phyloP scores from a whole-genome alignment of 2,329 filamentous ascomycete genomes.

The Fusarium duplospermum region DNA sequence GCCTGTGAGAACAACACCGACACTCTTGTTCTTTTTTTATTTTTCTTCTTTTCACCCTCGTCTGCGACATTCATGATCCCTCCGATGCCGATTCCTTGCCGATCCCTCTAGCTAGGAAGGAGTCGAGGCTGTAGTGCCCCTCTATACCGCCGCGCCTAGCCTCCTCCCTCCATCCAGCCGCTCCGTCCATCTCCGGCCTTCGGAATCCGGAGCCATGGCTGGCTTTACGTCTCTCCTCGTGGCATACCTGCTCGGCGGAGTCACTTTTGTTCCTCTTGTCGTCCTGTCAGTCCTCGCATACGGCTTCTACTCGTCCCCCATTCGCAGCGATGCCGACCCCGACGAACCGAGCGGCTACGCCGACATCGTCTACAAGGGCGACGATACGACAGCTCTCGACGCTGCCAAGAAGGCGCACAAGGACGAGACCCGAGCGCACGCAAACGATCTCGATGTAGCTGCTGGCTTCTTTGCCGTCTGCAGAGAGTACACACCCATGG shows the following conservation, averaged over 20 bases:
- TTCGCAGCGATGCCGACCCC: slow-evolving; percentile 55
- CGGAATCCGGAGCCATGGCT: slow-evolving; percentile 56
- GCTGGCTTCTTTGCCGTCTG: slow-evolving; percentile 96
- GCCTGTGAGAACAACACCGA: slow-evolving; percentile 14
- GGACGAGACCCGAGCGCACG: slow-evolving; percentile 68
- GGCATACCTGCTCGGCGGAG: slow-evolving; percentile 85
- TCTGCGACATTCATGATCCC: not conserved
- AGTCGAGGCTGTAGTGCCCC: slow-evolving; percentile 34
- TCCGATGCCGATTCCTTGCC: slow-evolving; percentile 32
- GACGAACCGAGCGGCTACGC: slow-evolving; percentile 43
- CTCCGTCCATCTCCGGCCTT: slow-evolving; percentile 29
- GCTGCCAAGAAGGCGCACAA: slow-evolving; percentile 68
- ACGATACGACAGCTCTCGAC: slow-evolving; percentile 74
- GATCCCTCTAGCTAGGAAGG: slow-evolving; percentile 25
- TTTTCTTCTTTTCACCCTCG: slow-evolving; percentile 2
- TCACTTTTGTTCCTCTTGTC: slow-evolving; percentile 86
- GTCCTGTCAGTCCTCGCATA: slow-evolving; percentile 71
- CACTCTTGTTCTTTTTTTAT: slow-evolving; percentile 5
- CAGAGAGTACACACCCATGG: slow-evolving; percentile 90
- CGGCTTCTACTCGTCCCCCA: slow-evolving; percentile 75
- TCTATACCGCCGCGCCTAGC: slow-evolving; percentile 26
- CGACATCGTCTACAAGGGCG: slow-evolving; percentile 67
- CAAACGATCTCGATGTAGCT: slow-evolving; percentile 78
- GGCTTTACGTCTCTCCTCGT: slow-evolving; percentile 71
- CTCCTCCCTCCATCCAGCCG: slow-evolving; percentile 7